phyloP scores from a whole-genome alignment of 2,329 filamentous ascomycete species.

The Lachnellula subtilissima region DNA sequence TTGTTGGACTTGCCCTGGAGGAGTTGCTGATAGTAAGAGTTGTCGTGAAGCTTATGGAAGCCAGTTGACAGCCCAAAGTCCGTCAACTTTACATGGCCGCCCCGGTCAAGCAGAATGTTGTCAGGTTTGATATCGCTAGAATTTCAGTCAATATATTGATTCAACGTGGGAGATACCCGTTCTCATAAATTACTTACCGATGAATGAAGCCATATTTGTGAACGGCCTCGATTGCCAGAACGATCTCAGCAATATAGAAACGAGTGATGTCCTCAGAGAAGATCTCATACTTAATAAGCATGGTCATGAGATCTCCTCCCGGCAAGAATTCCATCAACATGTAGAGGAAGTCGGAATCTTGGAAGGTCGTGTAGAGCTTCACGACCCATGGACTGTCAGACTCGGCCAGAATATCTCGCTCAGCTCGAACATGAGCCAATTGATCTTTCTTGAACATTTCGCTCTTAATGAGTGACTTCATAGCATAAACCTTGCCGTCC shows the following conservation, averaged over 20 bases:
- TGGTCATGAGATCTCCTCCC: conserved; percentile 97
- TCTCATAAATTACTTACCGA: conserved; percentile 56
- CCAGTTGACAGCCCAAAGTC: conserved; percentile 97
- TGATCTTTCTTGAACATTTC: conserved; percentile 99
- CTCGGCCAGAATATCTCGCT: conserved; percentile 95
- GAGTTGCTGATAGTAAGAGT: conserved; percentile 96
- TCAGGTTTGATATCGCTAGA: conserved; percentile 95
- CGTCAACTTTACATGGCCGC: conserved; percentile 95
- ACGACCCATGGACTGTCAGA: conserved; percentile 99
- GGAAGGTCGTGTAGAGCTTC: conserved; percentile 97
- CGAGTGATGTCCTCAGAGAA: conserved; percentile 98
- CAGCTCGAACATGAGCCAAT: conserved; percentile 91
- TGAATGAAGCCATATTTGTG: conserved; percentile 98
- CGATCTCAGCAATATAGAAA: conserved; percentile 98
- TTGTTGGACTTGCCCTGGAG: conserved; percentile 71
- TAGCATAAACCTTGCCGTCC: conserved; percentile 94
- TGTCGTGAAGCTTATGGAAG: conserved; percentile 96
- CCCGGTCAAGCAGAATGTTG: conserved; percentile 92
- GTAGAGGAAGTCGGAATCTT: conserved; percentile 93
- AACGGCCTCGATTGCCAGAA: conserved; percentile 96
- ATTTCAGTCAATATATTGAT: background rate
- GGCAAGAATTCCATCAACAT: conserved; percentile 99
- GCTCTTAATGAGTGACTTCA: conserved; percentile 97
- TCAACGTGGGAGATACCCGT: background rate
- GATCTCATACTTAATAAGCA: conserved; percentile 99